Conservation (phyloP, 306 rosid genomes). For the Rosa chinensis region DNA sequence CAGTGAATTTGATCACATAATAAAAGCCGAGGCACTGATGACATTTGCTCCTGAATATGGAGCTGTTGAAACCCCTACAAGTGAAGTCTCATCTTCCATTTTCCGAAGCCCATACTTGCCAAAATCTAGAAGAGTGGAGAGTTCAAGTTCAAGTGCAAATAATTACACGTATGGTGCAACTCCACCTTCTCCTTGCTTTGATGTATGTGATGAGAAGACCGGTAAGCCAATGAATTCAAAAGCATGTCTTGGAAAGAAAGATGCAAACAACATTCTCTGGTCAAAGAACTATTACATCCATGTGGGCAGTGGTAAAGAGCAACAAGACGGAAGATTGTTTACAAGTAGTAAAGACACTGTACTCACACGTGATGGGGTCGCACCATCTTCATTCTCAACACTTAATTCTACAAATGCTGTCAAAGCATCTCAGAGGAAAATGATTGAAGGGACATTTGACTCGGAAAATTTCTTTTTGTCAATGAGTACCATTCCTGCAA, state of each 20-base stretch:
- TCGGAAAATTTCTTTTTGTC: slow-evolving; percentile 54
- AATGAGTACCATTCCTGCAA: slow-evolving; percentile 72
- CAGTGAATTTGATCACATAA: slow-evolving; percentile 82
- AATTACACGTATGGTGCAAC: slow-evolving; percentile 80
- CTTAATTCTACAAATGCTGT: slow-evolving; percentile 53
- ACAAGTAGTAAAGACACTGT: slow-evolving; percentile 36
- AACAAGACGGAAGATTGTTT: slow-evolving; percentile 47
- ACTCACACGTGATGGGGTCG: slow-evolving; percentile 48
- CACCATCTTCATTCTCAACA: slow-evolving; percentile 49
- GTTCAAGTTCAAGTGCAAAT: slow-evolving; percentile 68
- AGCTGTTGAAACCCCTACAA: slow-evolving; percentile 83
- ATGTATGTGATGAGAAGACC: slow-evolving; percentile 68
- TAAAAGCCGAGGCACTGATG: slow-evolving; percentile 95
- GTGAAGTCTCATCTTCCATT: slow-evolving; percentile 70
- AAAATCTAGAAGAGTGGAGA: slow-evolving; percentile 59
- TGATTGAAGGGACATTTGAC: slow-evolving; percentile 55
- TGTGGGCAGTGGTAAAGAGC: slow-evolving; percentile 64
- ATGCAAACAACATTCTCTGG: slow-evolving; percentile 35
- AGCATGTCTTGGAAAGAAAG: slow-evolving; percentile 46
- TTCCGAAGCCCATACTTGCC: slow-evolving; percentile 90
- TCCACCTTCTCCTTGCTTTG: slow-evolving; percentile 78
- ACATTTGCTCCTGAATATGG: slow-evolving; percentile 96
- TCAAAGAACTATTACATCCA: slow-evolving; percentile 66
- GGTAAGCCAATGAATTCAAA: slow-evolving; percentile 50
- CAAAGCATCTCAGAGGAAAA: slow-evolving; percentile 57